phyloP scores from a whole-genome alignment of 345 rosid species.

The Hypericum androsaemum region DNA sequence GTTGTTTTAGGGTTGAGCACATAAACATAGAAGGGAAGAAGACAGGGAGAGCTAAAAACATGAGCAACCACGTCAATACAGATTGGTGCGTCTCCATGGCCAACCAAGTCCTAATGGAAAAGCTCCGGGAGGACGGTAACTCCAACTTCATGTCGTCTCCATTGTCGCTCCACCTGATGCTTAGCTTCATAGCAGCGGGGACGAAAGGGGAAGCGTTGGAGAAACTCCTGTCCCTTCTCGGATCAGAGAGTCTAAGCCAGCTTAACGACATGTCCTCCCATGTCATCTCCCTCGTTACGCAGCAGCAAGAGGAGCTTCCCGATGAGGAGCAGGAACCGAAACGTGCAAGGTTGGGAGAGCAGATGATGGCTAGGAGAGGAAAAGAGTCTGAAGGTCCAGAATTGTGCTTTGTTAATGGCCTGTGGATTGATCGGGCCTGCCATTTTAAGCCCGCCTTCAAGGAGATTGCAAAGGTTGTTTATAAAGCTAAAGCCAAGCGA shows the following conservation, averaged over 20 bases:
- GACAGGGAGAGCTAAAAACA: background rate
- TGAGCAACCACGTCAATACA: background rate
- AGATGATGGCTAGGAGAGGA: background rate
- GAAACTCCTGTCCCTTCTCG: slow-evolving; percentile 9
- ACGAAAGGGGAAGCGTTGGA: slow-evolving; percentile 11
- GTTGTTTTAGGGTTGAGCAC: too few species aligned
- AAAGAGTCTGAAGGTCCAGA: background rate
- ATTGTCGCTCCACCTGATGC: background rate
- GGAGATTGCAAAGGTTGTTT: background rate
- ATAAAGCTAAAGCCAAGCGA: background rate
- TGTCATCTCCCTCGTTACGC: background rate
- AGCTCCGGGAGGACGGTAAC: background rate
- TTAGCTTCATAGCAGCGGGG: slow-evolving; percentile 15
- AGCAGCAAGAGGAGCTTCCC: background rate
- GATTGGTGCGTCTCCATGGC: background rate
- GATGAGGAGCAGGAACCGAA: too few species aligned
- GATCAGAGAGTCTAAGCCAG: slow-evolving; percentile 1
- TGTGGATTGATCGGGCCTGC: slow-evolving; percentile 14
- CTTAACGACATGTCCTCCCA: slow-evolving; percentile 6
- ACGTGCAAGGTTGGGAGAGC: background rate
- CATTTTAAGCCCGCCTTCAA: slow-evolving; percentile 13
- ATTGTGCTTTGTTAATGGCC: slow-evolving; percentile 13
- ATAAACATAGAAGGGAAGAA: too few species aligned
- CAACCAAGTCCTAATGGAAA: background rate
- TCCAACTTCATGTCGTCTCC: background rate